These are phyloP conservation scores for Talaromyces rugulosus DNA, from an alignment of 2,329 filamentous ascomycete species.

Conservation along the genomic window DNA sequence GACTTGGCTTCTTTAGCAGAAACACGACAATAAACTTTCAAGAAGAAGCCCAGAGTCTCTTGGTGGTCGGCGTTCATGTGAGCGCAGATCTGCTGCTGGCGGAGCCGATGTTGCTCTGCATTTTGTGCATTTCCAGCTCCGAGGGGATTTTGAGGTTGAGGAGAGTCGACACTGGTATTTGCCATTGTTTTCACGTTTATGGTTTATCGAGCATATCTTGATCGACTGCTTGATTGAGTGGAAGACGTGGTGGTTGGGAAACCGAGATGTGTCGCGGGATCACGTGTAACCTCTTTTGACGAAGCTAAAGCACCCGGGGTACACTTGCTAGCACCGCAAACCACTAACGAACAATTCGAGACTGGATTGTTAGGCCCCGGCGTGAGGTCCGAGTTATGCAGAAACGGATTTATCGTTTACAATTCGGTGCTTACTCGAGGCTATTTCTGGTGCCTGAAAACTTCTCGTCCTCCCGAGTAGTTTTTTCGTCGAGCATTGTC, in stretches of 20 bases:
- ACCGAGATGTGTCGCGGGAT: neutral
- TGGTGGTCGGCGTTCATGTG: constrained; percentile 88
- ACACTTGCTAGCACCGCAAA: too few relatives aligned
- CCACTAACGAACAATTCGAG: too few relatives aligned
- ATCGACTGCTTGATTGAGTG: neutral
- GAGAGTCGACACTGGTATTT: neutral
- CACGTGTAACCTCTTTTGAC: neutral
- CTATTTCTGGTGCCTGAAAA: too few relatives aligned
- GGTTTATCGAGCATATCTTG: neutral
- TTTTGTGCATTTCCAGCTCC: neutral
- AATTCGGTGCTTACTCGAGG: too few relatives aligned
- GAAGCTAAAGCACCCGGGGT: too few relatives aligned
- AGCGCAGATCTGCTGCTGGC: constrained; percentile 61
- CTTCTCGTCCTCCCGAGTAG: too few relatives aligned
- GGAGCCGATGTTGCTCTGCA: constrained; percentile 17
- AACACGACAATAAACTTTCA: constrained; percentile 65
- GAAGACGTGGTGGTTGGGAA: neutral
- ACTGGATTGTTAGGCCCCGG: too few relatives aligned
- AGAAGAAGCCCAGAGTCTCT: constrained; percentile 69
- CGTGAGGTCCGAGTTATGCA: too few relatives aligned
- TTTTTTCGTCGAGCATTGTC: too few relatives aligned
- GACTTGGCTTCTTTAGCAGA: constrained; percentile 52
- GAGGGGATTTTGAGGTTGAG: neutral
- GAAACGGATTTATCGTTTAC: too few relatives aligned
- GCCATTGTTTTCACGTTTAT: neutral